These are phyloP conservation scores for Polytrichum commune DNA, from an alignment of 225 moss, liverwort and hornwort genomes.

Conservation along the genomic window DNA sequence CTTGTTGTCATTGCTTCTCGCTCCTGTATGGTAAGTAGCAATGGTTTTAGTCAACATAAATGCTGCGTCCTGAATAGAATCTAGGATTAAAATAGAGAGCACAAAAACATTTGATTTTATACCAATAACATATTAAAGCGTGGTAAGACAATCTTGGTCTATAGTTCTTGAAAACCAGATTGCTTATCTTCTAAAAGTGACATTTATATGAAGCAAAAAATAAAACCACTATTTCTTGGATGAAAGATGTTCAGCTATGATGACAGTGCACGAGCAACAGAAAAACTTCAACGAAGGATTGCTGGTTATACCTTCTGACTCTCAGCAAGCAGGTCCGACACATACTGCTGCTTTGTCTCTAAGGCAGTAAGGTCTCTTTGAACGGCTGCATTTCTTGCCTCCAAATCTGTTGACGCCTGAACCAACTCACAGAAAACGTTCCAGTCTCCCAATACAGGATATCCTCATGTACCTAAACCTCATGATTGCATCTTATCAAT, in stretches of 20 bases:
- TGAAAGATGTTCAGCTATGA: too few species aligned
- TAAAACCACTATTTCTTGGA: too few species aligned
- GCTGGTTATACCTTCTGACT: slow-evolving; percentile 41
- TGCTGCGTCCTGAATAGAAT: too few species aligned
- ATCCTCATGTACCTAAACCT: neutral
- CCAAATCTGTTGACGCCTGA: slow-evolving; percentile 62
- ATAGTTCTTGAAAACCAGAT: neutral
- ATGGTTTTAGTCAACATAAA: too few species aligned
- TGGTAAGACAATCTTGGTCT: too few species aligned
- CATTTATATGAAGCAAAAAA: too few species aligned
- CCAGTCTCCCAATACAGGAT: neutral
- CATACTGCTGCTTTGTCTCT: slow-evolving; percentile 57
- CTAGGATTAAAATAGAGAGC: too few species aligned
- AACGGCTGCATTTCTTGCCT: slow-evolving; percentile 45
- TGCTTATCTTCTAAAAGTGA: too few species aligned
- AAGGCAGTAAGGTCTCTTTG: slow-evolving; percentile 45
- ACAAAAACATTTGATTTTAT: too few species aligned
- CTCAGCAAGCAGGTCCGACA: slow-evolving; percentile 44
- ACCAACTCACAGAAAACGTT: neutral
- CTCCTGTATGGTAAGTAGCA: slow-evolving; percentile 36
- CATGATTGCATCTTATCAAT: neutral
- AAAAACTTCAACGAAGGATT: neutral
- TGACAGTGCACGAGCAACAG: too few species aligned
- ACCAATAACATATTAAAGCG: too few species aligned
- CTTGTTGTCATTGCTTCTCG: slow-evolving; percentile 56